Percentiles rank a stretch among this genome's conserved stretches.
phyloP scores from a whole-genome alignment of 306 rosid genomes.

The Begonia fuchsioides region DNA sequence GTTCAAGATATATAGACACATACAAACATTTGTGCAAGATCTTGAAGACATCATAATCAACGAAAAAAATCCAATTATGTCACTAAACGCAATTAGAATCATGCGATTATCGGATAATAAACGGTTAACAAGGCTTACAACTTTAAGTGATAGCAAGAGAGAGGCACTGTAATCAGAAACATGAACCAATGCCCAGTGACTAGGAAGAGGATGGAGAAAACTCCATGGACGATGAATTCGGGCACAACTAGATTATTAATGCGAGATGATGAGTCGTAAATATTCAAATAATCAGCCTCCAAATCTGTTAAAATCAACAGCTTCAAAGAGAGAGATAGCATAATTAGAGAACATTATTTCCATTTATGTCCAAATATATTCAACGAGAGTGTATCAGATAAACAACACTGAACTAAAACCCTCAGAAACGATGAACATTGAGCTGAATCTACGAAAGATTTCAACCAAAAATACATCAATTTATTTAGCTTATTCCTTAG shows the following conservation, averaged over 20 bases:
- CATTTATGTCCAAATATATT: no score
- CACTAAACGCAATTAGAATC: no score
- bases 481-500: no score
- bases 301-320: conserved; percentile 69
- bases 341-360: not conserved
- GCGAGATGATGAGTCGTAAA: conserved; percentile 68
- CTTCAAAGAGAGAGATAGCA: conserved; percentile 23
- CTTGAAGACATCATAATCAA: no score
- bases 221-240: conserved; percentile 54
- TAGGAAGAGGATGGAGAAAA: conserved; percentile 46
- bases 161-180: conserved; percentile 60
- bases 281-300: conserved; percentile 73
- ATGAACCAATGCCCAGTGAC: conserved; percentile 75
- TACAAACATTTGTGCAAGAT: no score
- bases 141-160: conserved; percentile 38
- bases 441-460: not conserved
- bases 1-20: conserved; percentile 3
- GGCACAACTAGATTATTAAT: conserved; percentile 54
- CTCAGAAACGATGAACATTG: not conserved
- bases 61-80: no score
- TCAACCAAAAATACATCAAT: no score
- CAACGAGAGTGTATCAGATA: no score
- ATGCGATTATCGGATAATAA: no score
- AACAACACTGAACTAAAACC: no score
- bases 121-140: conserved; percentile 24